Evolutionary conservation across 805 yeast species (phyloP).

Genomic region (Cyberlindnera suaveolens): DNA sequence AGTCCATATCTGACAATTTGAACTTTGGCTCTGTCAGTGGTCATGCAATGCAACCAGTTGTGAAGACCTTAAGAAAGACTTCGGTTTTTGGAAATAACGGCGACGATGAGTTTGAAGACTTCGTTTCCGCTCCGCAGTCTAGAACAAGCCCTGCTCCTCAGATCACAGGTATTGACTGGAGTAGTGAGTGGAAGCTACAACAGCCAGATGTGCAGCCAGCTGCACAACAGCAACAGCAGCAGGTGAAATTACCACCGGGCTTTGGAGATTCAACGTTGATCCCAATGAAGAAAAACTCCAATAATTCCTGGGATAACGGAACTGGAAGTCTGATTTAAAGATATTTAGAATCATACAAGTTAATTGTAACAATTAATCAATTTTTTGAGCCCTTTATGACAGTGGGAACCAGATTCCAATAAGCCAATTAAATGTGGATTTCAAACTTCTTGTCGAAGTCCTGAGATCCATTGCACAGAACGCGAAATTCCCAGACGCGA

Average conservation of each 20-base stretch:
- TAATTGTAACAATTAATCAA: neutral
- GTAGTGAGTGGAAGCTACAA: constrained; percentile 10
- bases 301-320: constrained; percentile 7
- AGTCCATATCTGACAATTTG: constrained; percentile 1
- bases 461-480: too few species aligned
- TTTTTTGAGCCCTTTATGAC: neutral
- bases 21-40: constrained; percentile 14
- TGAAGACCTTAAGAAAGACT: constrained; percentile 9
- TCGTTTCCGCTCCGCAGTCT: constrained; percentile 26
- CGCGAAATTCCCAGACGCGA: too few species aligned
- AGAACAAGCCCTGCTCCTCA: constrained; percentile 13
- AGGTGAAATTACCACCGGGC: constrained; percentile 33
- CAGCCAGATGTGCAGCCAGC: constrained; percentile 1
- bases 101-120: constrained; percentile 25
- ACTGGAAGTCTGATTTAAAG: constrained; percentile 12
- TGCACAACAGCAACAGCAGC: constrained; percentile 1
- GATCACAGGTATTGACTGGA: constrained; percentile 17
- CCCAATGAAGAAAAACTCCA: constrained; percentile 22
- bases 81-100: constrained; percentile 3
- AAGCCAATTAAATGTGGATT: too few species aligned
- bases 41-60: constrained; percentile 9
- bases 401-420: too few species aligned
- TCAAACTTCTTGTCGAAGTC: too few species aligned
- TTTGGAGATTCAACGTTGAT: constrained; percentile 29
- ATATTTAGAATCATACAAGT: neutral